Evolutionary conservation across 2,329 filamentous ascomycete species (phyloP).

Genomic region (Fusarium liriodendri): DNA sequence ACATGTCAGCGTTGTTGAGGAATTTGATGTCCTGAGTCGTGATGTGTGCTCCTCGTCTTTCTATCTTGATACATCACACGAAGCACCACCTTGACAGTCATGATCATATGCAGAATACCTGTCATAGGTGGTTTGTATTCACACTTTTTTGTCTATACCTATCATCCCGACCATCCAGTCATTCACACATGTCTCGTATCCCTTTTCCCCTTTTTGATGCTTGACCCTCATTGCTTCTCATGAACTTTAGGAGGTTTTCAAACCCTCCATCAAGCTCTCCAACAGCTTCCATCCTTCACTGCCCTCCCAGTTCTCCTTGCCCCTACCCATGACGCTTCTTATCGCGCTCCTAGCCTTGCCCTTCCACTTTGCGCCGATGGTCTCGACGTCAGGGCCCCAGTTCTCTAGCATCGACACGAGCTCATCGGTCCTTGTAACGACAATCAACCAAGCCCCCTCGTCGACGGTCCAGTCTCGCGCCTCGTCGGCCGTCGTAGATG

Average conservation of each 20-base stretch:
- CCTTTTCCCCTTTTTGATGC: not conserved
- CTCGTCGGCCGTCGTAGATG: slow-evolving; percentile 45
- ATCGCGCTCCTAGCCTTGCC: slow-evolving; percentile 89
- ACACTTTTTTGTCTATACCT: slow-evolving; percentile 24
- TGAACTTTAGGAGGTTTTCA: slow-evolving; percentile 52
- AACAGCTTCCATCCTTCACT: slow-evolving; percentile 74
- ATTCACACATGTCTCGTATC: slow-evolving; percentile 6
- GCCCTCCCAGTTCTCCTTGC: slow-evolving; percentile 85
- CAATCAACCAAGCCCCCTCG: slow-evolving; percentile 73
- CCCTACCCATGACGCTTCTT: slow-evolving; percentile 84
- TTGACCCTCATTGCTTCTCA: not conserved
- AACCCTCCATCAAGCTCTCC: slow-evolving; percentile 65
- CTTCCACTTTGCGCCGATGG: slow-evolving; percentile 84
- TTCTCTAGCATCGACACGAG: slow-evolving; percentile 87
- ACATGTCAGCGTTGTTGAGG: slow-evolving; percentile 4
- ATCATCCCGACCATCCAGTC: slow-evolving; percentile 2
- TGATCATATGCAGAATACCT: not conserved
- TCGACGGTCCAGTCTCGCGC: slow-evolving; percentile 60
- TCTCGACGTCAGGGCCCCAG: slow-evolving; percentile 72
- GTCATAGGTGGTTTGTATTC: not conserved
- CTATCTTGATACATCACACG: not conserved
- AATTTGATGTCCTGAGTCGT: not conserved
- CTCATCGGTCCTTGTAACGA: slow-evolving; percentile 83
- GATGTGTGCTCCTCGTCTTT: not conserved
- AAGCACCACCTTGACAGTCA: not conserved